A percentile compares a stretch with the other conserved stretches of the same genome.
These are phyloP conservation scores for Picea sitchensis DNA, from an alignment of 75 land plant genomes.

Conservation along the genomic window DNA sequence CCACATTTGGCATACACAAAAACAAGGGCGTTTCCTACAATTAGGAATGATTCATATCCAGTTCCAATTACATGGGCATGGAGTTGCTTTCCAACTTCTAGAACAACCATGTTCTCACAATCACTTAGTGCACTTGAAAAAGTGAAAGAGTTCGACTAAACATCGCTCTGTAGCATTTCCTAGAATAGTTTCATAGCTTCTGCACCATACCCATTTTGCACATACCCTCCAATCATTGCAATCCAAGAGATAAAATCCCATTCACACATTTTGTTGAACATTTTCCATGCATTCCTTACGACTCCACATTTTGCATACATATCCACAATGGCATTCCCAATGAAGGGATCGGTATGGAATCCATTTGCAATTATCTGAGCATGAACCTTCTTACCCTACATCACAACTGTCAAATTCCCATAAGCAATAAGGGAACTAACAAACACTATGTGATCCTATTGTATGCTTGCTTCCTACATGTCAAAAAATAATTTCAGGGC, in stretches of 20 bases:
- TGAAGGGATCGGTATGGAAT: conserved; percentile 15
- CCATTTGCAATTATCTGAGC: background rate
- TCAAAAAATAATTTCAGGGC: conserved; percentile 27
- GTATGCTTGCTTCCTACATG: conserved; percentile 29
- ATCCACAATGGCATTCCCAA: conserved; percentile 20
- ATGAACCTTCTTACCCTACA: conserved; percentile 32
- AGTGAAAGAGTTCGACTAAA: conserved; percentile 18
- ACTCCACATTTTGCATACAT: conserved; percentile 33
- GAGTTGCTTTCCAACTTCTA: conserved; percentile 11
- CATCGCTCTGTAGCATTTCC: conserved; percentile 17
- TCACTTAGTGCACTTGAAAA: conserved; percentile 10
- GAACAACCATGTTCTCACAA: conserved; percentile 12
- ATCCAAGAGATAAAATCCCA: conserved; percentile 20
- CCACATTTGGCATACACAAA: conserved; percentile 41
- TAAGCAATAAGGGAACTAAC: conserved; percentile 39
- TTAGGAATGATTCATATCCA: conserved; percentile 13
- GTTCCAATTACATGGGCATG: conserved; percentile 12
- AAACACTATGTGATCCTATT: conserved; percentile 27
- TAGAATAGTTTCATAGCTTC: conserved; percentile 20
- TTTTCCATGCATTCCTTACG: conserved; percentile 3
- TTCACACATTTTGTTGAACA: conserved; percentile 27
- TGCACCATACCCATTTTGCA: conserved; percentile 10
- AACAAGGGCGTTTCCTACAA: conserved; percentile 28
- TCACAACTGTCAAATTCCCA: conserved; percentile 29
- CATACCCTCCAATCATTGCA: conserved; percentile 18